Evolutionary conservation across 768 basidiomycete species (phyloP).

Genomic region (Suillus occidentalis): DNA sequence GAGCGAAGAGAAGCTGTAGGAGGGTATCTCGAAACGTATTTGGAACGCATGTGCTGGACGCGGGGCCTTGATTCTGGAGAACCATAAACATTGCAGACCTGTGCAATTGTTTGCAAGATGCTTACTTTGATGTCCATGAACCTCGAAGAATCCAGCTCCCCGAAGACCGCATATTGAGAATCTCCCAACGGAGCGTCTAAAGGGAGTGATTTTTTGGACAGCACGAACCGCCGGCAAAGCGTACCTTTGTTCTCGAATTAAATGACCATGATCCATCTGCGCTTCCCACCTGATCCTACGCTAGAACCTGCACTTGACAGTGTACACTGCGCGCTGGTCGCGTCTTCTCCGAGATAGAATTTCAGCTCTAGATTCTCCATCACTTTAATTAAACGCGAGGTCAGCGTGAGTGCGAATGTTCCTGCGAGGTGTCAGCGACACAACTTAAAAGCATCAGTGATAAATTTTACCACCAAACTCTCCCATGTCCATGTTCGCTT

Average conservation of each 20-base stretch:
- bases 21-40: slow-evolving; percentile 67
- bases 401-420: slow-evolving; percentile 60
- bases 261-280: slow-evolving; percentile 76
- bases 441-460: not conserved
- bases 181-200: slow-evolving; percentile 81
- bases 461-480: slow-evolving; percentile 31
- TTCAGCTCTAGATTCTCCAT: slow-evolving; percentile 75
- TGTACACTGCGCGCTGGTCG: slow-evolving; percentile 71
- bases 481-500: slow-evolving; percentile 36
- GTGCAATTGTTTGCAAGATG: slow-evolving; percentile 8
- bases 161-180: slow-evolving; percentile 64
- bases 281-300: slow-evolving; percentile 35
- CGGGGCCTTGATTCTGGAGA: slow-evolving; percentile 39
- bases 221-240: not conserved
- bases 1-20: slow-evolving; percentile 74
- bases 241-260: slow-evolving; percentile 66
- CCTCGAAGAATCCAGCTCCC: slow-evolving; percentile 75
- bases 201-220: not conserved
- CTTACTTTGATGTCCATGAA: slow-evolving; percentile 69
- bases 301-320: slow-evolving; percentile 57
- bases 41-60: slow-evolving; percentile 77
- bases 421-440: slow-evolving; percentile 34
- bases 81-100: slow-evolving; percentile 21
- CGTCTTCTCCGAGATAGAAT: slow-evolving; percentile 72
- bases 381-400: slow-evolving; percentile 60